Evolutionary conservation across 306 rosid genomes (phyloP), one percentile per base, ranked within the genome.

Genomic region (Quercus bicolor): DNA sequence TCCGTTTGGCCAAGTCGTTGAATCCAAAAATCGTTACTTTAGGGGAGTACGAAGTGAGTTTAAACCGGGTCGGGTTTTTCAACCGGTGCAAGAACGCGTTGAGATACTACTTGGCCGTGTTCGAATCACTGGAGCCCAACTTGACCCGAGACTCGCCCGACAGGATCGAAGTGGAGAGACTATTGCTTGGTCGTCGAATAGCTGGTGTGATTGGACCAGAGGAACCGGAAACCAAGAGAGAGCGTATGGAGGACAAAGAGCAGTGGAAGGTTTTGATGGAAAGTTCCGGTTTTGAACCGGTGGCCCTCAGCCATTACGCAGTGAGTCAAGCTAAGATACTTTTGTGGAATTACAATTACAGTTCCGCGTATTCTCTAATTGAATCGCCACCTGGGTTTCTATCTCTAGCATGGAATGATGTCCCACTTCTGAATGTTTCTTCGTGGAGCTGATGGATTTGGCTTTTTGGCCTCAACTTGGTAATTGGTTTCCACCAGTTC

Each of bases 91-190:
- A 84, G 71, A 82, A 86, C 57, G 98, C 96, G 0, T 78, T 95
- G 79, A 90, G 72, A 78, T 89, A 92, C 73, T 95, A 85, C 89
- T 68, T 85, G 0, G 97, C 98, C 12, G 26, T 92, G 54, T 95
- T 95, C n/a, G 97, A 95, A 70, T 90, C 96, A 5, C 79, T 95
- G 21, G 98, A 95, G 75, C 97, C 98, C 0, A 92, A 90, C 40
- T 65, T 95, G 82, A 53, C 74, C 2, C 78, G 89, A 1, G 97
- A 91, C 76, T 91, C 90, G 19, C 84, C 76, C 5, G 98, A 95
- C 79, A 78, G 98, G 84, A 78, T 90, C 3, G 91, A 81, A 12
- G 86, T 92, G 16, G 98, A 95, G 82, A 90, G 82, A 34, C 85
- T 82, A 15, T 74, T 95, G 24, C 88, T 95, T 2, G 96, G 98